Percentiles rank a stretch among this genome's conserved stretches.
Conservation (phyloP, 331 rosid species). For the Dryas integrifolia region DNA sequence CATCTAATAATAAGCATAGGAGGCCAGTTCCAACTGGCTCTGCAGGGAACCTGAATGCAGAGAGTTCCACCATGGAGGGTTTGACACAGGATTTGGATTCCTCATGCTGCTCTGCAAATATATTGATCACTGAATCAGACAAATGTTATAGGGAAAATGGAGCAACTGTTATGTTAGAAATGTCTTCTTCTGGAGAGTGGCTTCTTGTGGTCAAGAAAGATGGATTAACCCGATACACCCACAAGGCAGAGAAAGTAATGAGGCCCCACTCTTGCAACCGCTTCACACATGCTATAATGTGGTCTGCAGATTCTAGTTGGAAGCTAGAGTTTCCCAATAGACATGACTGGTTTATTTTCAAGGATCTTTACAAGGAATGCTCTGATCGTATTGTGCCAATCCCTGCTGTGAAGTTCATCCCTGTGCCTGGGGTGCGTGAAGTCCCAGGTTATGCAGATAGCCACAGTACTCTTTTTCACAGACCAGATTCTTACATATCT, state of each 20-base stretch:
- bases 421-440: conserved; percentile 75
- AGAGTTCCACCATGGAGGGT: conserved; percentile 23
- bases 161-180: conserved; percentile 46
- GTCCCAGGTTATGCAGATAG: conserved; percentile 52
- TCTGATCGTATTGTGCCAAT: conserved; percentile 49
- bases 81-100: conserved; percentile 32
- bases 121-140: conserved; percentile 56
- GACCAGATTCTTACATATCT: conserved; percentile 68
- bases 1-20: conserved; percentile 41
- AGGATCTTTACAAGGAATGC: conserved; percentile 83
- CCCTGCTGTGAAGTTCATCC: conserved; percentile 50
- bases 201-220: conserved; percentile 63
- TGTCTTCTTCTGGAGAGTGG: conserved; percentile 61
- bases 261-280: conserved; percentile 54
- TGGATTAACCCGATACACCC: conserved; percentile 48
- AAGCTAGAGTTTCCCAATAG: conserved; percentile 76
- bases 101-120: conserved; percentile 55
- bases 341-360: conserved; percentile 62
- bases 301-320: conserved; percentile 59
- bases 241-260: conserved; percentile 68
- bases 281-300: conserved; percentile 47
- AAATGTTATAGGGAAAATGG: conserved; percentile 62
- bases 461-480: conserved; percentile 31
- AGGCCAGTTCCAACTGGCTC: conserved; percentile 30
- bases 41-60: conserved; percentile 33